Evolutionary conservation across 1,139 yeast species (phyloP), one percentile per base, ranked within the genome.

Genomic region (Kodamaea alishanica): DNA sequence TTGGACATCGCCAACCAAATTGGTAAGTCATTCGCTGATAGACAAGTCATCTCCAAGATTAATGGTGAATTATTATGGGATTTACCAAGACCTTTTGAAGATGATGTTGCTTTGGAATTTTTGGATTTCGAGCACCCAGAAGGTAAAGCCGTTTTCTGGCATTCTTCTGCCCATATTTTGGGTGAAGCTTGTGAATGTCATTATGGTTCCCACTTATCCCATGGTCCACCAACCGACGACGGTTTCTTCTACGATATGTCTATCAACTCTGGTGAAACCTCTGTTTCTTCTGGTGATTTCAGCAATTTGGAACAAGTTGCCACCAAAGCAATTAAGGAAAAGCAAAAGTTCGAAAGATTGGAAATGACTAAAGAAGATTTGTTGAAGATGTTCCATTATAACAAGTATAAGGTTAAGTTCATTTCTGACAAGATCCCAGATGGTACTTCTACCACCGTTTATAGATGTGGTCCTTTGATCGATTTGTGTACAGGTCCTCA

Each of bases 121-220:
- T 66, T 69, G 47, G 77, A 71, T 49, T 94, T 94, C 42, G 76
- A 70, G 22, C 70, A 67, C 48, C 88, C 87, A 20, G 97, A 90
- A 60, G 98, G 97, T 63, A 87, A 83, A 62, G 81, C 81, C 50
- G 98, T 92, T 34, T 94, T 94, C 69, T 94, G 98, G 98, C 99
- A 94, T 65, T 92, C 98, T 5, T 84, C 96, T 52, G 99, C 99
- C 41, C 99, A 94, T 67, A 92, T 94, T 45, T 74, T 94, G 53
- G 99, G 99, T 65, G 98, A 94, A 70, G 94, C 97, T 37, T 84
- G 96, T 70, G 99, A 94, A 70, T 85, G 96, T 63, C 94, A 88
- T 64, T 75, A 84, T 61, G 97, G 97, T 49, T 95, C 96, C 50
- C 96, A 90, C 60, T 79, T 94, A 48, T 70, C 76, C 28, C 66